phyloP scores from a whole-genome alignment of 208 protist genomes.

The Trypanosoma avium region DNA sequence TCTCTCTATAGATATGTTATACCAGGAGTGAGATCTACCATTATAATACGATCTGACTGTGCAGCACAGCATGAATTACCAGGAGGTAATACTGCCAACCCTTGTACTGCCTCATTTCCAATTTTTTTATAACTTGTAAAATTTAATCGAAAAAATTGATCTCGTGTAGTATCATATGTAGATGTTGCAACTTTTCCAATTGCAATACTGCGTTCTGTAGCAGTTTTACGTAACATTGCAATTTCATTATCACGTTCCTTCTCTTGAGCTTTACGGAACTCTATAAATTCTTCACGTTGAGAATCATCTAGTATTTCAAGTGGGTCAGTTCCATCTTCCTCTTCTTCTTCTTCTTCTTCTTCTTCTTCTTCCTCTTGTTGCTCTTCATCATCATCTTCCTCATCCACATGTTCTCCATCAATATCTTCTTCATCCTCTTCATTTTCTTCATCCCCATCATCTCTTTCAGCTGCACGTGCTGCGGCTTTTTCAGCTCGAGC shows the following conservation, averaged over 20 bases:
- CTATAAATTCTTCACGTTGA: conserved; percentile 45
- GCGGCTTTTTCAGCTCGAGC: conserved; percentile 28
- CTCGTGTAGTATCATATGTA: conserved; percentile 53
- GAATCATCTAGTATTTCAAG: conserved; percentile 42
- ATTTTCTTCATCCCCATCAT: conserved; percentile 19
- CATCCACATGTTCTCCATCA: conserved; percentile 30
- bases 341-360: conserved; percentile 25
- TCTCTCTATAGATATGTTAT: conserved; percentile 39
- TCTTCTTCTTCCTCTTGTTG: conserved; percentile 30
- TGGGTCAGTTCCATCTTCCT: conserved; percentile 40
- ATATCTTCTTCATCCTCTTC: conserved; percentile 18
- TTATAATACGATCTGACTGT: conserved; percentile 40
- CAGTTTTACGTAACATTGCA: conserved; percentile 29
- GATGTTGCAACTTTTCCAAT: conserved; percentile 35
- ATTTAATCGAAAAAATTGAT: conserved; percentile 47
- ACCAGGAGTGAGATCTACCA: conserved; percentile 43
- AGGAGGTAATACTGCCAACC: conserved; percentile 29
- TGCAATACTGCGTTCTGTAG: conserved; percentile 26
- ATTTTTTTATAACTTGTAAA: conserved; percentile 51
- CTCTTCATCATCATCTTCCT: conserved; percentile 27
- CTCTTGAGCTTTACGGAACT: conserved; percentile 40
- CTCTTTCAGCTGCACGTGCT: conserved; percentile 26
- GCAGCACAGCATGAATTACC: conserved; percentile 46
- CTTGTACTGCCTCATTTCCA: conserved; percentile 36
- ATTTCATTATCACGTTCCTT: conserved; percentile 50